Evolutionary conservation across 345 rosid species (phyloP).

Genomic region (Syzygium aqueum): DNA sequence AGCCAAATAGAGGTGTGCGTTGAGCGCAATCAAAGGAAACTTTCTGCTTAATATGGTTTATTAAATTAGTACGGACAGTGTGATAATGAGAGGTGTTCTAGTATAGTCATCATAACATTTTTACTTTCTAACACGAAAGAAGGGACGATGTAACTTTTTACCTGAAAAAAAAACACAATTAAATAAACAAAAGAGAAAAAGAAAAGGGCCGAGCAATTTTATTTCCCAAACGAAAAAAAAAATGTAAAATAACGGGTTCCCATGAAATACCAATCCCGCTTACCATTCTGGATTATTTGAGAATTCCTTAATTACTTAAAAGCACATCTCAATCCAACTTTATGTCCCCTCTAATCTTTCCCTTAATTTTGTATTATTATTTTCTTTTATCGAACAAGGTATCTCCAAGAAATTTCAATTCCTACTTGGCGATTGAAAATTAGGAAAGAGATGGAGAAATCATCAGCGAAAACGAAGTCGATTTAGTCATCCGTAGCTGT

Average conservation of each 20-base stretch:
- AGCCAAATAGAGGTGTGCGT: neutral
- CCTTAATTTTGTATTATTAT: neutral
- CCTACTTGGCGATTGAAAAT: neutral
- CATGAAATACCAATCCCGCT: neutral
- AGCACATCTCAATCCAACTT: neutral
- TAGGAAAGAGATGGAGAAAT: neutral
- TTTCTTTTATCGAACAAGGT: neutral
- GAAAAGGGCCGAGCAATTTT: neutral
- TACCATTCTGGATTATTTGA: neutral
- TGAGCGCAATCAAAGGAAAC: neutral
- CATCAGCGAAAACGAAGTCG: neutral
- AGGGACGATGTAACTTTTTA: neutral
- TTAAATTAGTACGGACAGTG: neutral
- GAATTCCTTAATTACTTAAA: neutral
- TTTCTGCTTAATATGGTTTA: neutral
- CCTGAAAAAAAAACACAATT: neutral
- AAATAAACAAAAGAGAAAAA: neutral
- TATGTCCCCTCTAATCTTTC: neutral
- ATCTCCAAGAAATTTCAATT: neutral
- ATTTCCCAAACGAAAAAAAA: neutral
- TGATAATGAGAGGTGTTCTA: neutral
- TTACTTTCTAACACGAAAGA: neutral
- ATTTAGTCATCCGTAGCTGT: neutral
- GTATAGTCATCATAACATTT: neutral
- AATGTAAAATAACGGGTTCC: neutral